Base-by-base conservation (phyloP, 768 basidiomycete species). In the Royoungia palumana region DNA sequence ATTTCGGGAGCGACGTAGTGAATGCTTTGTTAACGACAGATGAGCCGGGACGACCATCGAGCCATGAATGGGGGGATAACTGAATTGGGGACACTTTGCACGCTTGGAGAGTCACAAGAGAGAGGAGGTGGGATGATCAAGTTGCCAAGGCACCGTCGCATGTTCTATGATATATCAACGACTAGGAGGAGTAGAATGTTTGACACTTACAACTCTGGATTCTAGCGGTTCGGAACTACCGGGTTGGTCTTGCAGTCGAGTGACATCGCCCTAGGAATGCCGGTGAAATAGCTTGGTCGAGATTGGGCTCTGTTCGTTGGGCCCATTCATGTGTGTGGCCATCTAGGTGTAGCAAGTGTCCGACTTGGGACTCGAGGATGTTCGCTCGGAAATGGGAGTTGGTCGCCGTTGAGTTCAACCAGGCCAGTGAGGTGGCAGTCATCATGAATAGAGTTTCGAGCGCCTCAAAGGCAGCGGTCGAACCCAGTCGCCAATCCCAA, bases 1-100 rank as follows among this genome's bases (percentile, higher is more conserved):
- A 47, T 75, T 75, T 28, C 57, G 61, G 43, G 43, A 16, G 34
- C 34, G 57, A 38, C 10, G 43, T 14, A 10, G 34, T 13, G 28
- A 22, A 20, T 17, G 22, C 60, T 62, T 51, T 20, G 16, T 51
- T 37, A 41, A 10, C 13, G 37, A 32, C 22, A 8, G 40, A 22
- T 51, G 30, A 41, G 41, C 20, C 17, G 12, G 12, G 6, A 14
- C 8, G n/a, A 40, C 24, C 22, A 35, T 32, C 11, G 21, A 28
- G 13, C 17, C 11, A 27, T 16, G 20, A 44, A 49, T 28, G 41
- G 35, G 28, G 44, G 38, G 5, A 17, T 46, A 27, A 19, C 4
- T 9, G 60, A 49, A n/a, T 59, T 50, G 57, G 35, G 44, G 20
- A 43, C 35, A 34, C 50, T 57, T 32, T 47, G 51, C 14, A 13